These are phyloP conservation scores for Juncus inflexus DNA, from an alignment of 176 grass and related monocot species.

Conservation along the genomic window DNA sequence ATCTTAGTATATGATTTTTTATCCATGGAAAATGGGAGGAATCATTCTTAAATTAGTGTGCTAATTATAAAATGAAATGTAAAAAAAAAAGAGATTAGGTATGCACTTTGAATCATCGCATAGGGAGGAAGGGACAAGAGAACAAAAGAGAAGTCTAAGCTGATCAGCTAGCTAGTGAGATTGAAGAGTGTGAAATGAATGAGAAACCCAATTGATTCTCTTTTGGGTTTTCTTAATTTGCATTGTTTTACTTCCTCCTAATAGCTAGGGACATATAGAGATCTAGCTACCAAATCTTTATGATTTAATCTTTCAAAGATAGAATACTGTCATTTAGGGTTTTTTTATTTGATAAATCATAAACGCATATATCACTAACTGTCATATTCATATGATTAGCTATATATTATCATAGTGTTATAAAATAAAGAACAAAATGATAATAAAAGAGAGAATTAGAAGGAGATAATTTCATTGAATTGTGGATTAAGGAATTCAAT, in stretches of 20 bases:
- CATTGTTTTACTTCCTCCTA: neutral
- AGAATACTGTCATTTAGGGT: too few relatives aligned
- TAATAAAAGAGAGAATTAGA: too few relatives aligned
- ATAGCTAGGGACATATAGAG: too few relatives aligned
- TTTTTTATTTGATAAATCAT: neutral
- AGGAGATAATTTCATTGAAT: too few relatives aligned
- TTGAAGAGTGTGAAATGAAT: conserved; percentile 22
- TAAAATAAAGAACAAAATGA: too few relatives aligned
- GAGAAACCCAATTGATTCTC: conserved; percentile 55
- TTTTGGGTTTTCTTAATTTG: conserved; percentile 31
- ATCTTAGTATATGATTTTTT: conserved; percentile 11
- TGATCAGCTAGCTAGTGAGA: conserved; percentile 30
- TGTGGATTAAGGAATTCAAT: too few relatives aligned
- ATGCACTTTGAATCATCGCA: neutral
- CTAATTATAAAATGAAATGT: neutral
- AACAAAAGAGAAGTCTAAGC: conserved; percentile 82
- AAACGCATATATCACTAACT: too few relatives aligned
- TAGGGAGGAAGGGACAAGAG: conserved; percentile 31
- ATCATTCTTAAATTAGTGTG: conserved; percentile 3
- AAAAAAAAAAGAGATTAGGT: conserved; percentile 14
- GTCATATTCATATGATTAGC: too few relatives aligned
- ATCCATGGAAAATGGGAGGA: neutral
- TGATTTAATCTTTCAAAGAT: too few relatives aligned
- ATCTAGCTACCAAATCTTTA: too few relatives aligned
- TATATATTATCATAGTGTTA: too few relatives aligned